A percentile compares a stretch with the other conserved stretches of the same genome.
These are phyloP conservation scores for Diaporthe sp. DNA, from an alignment of 2,329 filamentous ascomycete genomes.

Conservation along the genomic window DNA sequence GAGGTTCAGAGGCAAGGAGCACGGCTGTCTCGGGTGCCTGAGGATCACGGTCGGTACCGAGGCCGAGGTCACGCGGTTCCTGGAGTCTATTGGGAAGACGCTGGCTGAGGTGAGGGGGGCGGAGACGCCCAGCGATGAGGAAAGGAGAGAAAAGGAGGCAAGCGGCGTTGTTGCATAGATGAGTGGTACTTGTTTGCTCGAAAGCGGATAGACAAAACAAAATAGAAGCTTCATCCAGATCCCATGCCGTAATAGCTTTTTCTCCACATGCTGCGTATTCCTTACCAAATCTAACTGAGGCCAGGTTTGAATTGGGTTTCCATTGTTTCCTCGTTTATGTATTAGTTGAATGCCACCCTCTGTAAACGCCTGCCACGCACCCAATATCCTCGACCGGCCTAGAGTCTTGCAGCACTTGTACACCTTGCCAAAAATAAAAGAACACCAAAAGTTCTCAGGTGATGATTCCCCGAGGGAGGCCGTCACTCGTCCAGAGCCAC, in stretches of 20 bases:
- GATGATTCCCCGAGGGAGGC: not conserved
- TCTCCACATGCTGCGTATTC: not conserved
- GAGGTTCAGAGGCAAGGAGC: constrained; percentile 91
- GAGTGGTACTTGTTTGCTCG: not conserved
- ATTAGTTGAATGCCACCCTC: not conserved
- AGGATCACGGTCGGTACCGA: constrained; percentile 94
- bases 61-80: constrained; percentile 83
- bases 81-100: constrained; percentile 73
- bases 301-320: not conserved
- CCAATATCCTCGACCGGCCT: not conserved
- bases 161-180: constrained; percentile 54
- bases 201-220: constrained; percentile 21
- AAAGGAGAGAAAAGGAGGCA: constrained; percentile 52
- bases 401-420: too few species aligned
- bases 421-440: not conserved
- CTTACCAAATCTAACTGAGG: not conserved
- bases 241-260: not conserved
- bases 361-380: not conserved
- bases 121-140: constrained; percentile 49
- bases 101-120: constrained; percentile 60
- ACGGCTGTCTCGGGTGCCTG: constrained; percentile 89
- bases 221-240: constrained; percentile 2
- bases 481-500: constrained; percentile 10
- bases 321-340: not conserved
- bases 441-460: not conserved